phyloP scores from a whole-genome alignment of 331 rosid genomes.

The Prunus yedoensis region DNA sequence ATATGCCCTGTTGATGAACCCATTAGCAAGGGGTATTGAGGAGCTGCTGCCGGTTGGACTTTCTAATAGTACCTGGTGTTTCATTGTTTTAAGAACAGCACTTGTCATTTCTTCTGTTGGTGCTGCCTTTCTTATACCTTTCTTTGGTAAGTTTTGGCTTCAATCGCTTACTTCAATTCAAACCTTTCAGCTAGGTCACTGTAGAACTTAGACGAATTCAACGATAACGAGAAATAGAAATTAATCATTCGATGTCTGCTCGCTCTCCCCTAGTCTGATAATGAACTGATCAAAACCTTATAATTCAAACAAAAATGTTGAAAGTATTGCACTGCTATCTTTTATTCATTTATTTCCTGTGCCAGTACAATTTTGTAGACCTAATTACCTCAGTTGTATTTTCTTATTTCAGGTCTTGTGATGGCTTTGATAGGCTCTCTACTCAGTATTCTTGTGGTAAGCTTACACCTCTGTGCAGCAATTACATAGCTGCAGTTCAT shows the following conservation, averaged over 20 bases:
- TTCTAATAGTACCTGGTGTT: too few species aligned
- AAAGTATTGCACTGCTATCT: not conserved
- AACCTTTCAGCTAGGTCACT: not conserved
- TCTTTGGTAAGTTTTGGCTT: conserved; percentile 59
- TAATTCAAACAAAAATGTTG: too few species aligned
- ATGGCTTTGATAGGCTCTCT: conserved; percentile 92
- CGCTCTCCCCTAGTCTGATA: not conserved
- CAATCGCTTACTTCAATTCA: not conserved
- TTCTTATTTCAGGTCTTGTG: conserved; percentile 68
- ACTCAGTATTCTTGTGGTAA: conserved; percentile 72
- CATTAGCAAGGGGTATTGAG: too few species aligned
- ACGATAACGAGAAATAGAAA: too few species aligned
- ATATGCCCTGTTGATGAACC: conserved; percentile 75
- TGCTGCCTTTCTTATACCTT: conserved; percentile 73
- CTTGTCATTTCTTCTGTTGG: conserved; percentile 28
- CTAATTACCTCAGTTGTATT: not conserved
- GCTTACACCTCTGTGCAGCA: conserved; percentile 20
- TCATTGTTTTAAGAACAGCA: too few species aligned
- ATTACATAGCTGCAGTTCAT: not conserved
- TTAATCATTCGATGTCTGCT: too few species aligned
- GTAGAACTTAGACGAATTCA: not conserved
- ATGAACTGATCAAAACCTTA: not conserved
- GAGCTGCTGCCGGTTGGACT: too few species aligned
- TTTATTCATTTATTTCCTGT: not conserved
- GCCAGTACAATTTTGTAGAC: not conserved